Evolutionary conservation across 306 rosid species (phyloP).

Genomic region (Neltuma alba): DNA sequence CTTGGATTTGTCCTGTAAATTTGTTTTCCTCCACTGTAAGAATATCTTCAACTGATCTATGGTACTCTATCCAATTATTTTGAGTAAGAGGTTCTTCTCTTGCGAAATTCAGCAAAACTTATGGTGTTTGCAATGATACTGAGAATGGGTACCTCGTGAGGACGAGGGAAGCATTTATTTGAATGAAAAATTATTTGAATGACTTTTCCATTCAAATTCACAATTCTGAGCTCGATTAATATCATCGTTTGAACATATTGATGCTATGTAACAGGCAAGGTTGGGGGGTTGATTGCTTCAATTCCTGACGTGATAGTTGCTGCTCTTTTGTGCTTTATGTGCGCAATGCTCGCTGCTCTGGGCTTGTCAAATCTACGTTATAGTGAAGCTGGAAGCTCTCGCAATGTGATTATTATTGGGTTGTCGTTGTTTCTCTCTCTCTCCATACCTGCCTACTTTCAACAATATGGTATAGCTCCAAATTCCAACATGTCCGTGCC

Average conservation of each 20-base stretch:
- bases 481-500: conserved; percentile 77
- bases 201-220: not conserved
- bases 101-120: conserved; percentile 10
- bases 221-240: not conserved
- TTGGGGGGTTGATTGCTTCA: conserved; percentile 96
- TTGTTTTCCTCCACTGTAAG: no score
- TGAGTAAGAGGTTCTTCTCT: not conserved
- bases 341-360: conserved; percentile 96
- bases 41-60: not conserved
- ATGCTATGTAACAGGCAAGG: conserved; percentile 65
- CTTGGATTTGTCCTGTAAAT: no score
- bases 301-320: conserved; percentile 97
- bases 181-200: no score
- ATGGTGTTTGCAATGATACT: not conserved
- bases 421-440: conserved; percentile 90
- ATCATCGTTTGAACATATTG: not conserved
- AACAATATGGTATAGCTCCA: conserved; percentile 87
- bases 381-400: conserved; percentile 99
- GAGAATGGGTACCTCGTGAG: conserved; percentile 1
- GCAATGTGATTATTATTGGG: conserved; percentile 92
- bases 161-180: not conserved
- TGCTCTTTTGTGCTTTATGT: conserved; percentile 95
- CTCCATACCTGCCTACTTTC: conserved; percentile 93
- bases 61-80: not conserved
- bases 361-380: conserved; percentile 98